phyloP scores from a whole-genome alignment of 2,329 filamentous ascomycete species.

The Claviceps sp. region DNA sequence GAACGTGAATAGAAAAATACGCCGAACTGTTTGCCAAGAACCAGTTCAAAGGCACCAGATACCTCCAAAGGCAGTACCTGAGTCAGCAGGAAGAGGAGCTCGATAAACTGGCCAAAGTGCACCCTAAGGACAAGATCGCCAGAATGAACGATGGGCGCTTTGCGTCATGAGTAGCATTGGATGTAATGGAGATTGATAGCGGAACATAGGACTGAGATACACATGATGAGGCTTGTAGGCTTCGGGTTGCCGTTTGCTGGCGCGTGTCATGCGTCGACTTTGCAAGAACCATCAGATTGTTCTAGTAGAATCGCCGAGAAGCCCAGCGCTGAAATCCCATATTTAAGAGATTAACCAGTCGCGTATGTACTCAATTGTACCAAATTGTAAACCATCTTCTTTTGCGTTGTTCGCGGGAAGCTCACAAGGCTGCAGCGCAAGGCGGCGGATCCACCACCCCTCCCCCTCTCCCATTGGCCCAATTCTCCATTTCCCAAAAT shows the following conservation, averaged over 20 bases:
- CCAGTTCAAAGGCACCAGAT: slow-evolving; percentile 67
- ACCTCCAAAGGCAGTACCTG: slow-evolving; percentile 66
- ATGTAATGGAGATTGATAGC: neutral
- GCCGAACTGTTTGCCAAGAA: slow-evolving; percentile 63
- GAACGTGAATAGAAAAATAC: slow-evolving; percentile 51
- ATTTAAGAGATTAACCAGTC: slow-evolving; percentile 13
- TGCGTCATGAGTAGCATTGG: slow-evolving; percentile 13
- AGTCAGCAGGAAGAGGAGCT: slow-evolving; percentile 34
- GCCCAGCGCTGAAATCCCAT: neutral
- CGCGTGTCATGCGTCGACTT: neutral
- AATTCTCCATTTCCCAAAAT: slow-evolving; percentile 4
- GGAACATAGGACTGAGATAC: neutral
- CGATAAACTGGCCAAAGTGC: slow-evolving; percentile 25
- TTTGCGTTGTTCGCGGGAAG: neutral
- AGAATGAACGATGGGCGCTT: slow-evolving; percentile 24
- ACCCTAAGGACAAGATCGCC: slow-evolving; percentile 26
- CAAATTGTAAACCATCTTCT: neutral
- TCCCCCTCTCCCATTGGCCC: slow-evolving; percentile 2
- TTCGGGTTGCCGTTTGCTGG: neutral
- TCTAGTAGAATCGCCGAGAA: neutral
- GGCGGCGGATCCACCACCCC: neutral
- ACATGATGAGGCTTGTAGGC: neutral
- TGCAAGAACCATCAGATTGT: neutral
- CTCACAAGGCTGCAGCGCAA: neutral
- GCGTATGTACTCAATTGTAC: too few species aligned